Evolutionary conservation across 2,329 filamentous ascomycete species (phyloP), one percentile per base, ranked within the genome.

Genomic region (Bipolaris cookei): DNA sequence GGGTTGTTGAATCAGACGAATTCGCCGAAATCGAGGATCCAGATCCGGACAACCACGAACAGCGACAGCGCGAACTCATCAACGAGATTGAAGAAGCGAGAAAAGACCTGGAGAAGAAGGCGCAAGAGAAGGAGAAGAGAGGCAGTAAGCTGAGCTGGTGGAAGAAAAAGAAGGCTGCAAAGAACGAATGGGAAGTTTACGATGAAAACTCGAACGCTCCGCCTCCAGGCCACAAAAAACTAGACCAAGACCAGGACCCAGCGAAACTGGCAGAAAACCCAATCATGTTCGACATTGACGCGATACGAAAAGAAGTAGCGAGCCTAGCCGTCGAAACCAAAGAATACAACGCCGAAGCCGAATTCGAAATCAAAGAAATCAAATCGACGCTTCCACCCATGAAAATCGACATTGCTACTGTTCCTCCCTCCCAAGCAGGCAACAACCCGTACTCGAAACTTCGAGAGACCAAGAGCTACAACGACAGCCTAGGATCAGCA

Each of bases 11-110:
- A 70, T 93, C 89, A 63, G 92, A 97, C 67, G 94, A 98, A 73
- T 99, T 98, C 72, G 88, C 86, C 1, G 95, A 99, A 77, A 98
- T 99, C 58, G 95, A 98, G 74, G 95, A 99, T 66, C 92, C 95
- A 0, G 95, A 99, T 70, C 95, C 95, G 0, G 95, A 98, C 0
- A 94, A 96, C 66, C 94, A 98, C 77, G 84, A 86, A 48, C 84
- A 92, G 73, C 84, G 93, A 45, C 95, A 99, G 77, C 85, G 92
- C 54, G 94, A 98, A 77, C 85, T 99, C 39, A 97, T 99, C 73
- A 92, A 90, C 68, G 95, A 99, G 77, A 97, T 99, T 50, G 94
- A 98, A 74, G 93, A 96, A 77, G 95, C 95, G 6, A 86, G 95
- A 35, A 92, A 89, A 72, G 88, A 95, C 69, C 83, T 96, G 3